Percentiles rank a stretch among this genome's conserved stretches.
Evolutionary conservation across 257 asterid genomes (phyloP).

Genomic region (Phtheirospermum japonicum): DNA sequence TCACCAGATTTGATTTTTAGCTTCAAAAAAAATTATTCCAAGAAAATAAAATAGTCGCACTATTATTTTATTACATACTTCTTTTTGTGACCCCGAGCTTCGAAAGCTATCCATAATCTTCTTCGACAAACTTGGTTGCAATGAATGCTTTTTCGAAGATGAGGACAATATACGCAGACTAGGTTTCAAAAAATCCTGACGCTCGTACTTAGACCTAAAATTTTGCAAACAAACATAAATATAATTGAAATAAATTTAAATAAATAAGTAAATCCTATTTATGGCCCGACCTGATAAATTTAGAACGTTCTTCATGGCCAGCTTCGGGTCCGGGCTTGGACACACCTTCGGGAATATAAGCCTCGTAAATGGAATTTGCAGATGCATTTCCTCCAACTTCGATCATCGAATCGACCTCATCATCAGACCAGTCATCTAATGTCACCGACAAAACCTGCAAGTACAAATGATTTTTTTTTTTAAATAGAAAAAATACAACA

Average conservation of each 20-base stretch:
- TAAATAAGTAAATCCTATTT: background rate
- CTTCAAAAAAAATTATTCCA: background rate
- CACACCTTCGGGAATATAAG: slow-evolving; percentile 86
- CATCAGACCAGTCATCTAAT: slow-evolving; percentile 97
- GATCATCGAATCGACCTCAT: slow-evolving; percentile 78
- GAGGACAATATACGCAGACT: slow-evolving; percentile 83
- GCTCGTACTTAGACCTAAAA: slow-evolving; percentile 86
- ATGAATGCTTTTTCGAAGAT: slow-evolving; percentile 48
- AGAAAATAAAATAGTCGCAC: background rate
- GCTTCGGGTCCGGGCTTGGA: slow-evolving; percentile 81
- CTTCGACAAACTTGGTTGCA: slow-evolving; percentile 67
- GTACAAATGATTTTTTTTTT: background rate
- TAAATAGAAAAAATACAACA: background rate
- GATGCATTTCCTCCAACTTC: slow-evolving; percentile 97
- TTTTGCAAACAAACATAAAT: slow-evolving; percentile 7
- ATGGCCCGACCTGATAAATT: slow-evolving; percentile 59
- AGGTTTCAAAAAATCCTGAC: slow-evolving; percentile 87
- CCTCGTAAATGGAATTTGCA: slow-evolving; percentile 97
- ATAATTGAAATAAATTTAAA: slow-evolving; percentile 18
- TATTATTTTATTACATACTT: slow-evolving; percentile 40
- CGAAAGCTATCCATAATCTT: slow-evolving; percentile 66
- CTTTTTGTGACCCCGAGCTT: slow-evolving; percentile 50
- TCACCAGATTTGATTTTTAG: slow-evolving; percentile 23
- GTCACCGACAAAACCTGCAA: slow-evolving; percentile 92
- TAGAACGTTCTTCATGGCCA: slow-evolving; percentile 73